Base-by-base conservation (phyloP, 805 yeast species). In the Kregervanrija fluxuum region DNA sequence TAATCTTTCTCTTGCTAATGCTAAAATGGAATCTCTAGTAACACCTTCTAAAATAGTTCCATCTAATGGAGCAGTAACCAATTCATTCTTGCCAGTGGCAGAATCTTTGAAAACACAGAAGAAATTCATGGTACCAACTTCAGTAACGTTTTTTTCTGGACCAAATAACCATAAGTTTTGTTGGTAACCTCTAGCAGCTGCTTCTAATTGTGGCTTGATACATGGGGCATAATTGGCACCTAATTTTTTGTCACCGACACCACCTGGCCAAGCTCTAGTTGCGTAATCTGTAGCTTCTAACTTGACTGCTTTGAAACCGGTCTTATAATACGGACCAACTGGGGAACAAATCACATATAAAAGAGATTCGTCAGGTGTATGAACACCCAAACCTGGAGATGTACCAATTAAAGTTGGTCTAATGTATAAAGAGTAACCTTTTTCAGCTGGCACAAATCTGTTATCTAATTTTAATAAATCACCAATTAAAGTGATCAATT, bases 221-320 rank as follows among this genome's bases (percentile, higher is more conserved):
- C 96, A 86, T 50, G 98, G 97, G 38, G 97, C 99, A 62, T 91
- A 91, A 74, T 91, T 91, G 49, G 96, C 97, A 67, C 99, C 99
- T 59, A 91, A 79, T 69, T 91, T 91, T 67, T 79, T 83, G 78
- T 91, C 85, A 68, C 99, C 99, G 56, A 81, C 89, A 66, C 98
- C 99, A 60, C 96, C 96, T 62, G 98, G 98, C 98, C 98, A 91
- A 30, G 99, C 98, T 72, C 99, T 85, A 32, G 90, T 90, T 41
- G 96, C 96, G 56, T 86, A 81, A 62, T 88, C 95, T 33, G 96
- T 90, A 54, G 98, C 97, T 70, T 91, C 96, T 52, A 93, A 75
- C 49, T 79, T 74, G 44, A 93, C 96, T 36, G 98, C 96, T 69
- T 90, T 89, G 80, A 91, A 91, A 14, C 98, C 97, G 14, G 96